Conservation (phyloP, 2,329 filamentous ascomycete genomes). For the Talaromyces funiculosus region DNA sequence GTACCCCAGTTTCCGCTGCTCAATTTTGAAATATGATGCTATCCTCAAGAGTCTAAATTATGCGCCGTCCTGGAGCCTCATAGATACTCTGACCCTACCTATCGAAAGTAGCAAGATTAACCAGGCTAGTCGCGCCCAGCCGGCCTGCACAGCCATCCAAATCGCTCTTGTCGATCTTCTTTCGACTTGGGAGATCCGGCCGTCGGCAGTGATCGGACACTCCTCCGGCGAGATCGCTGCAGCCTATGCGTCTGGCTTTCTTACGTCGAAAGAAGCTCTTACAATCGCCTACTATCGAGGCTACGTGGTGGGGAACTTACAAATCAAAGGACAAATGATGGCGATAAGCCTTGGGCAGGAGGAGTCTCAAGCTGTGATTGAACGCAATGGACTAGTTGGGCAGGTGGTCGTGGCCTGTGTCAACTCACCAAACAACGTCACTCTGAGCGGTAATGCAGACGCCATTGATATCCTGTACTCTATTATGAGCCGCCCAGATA, state of each 20-base stretch:
- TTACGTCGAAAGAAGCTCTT: background rate
- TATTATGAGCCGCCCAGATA: too few species aligned
- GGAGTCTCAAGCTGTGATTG: too few species aligned
- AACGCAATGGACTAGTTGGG: too few species aligned
- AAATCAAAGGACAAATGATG: background rate
- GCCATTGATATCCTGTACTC: too few species aligned
- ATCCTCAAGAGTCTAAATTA: background rate
- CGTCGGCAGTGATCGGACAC: constrained; percentile 8
- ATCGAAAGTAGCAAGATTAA: background rate
- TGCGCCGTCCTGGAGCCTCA: background rate
- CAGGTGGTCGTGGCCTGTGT: too few species aligned
- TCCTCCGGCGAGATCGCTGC: constrained; percentile 15
- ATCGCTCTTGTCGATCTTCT: constrained; percentile 13
- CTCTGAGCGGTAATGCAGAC: too few species aligned
- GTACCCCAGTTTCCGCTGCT: background rate
- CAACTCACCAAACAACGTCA: too few species aligned
- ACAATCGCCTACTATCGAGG: background rate
- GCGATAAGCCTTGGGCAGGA: background rate
- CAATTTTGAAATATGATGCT: background rate
- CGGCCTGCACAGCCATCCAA: constrained; percentile 15
- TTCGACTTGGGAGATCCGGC: background rate
- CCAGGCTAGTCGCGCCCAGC: constrained; percentile 14
- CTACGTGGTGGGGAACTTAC: constrained; percentile 23
- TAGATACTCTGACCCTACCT: background rate
- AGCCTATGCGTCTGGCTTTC: background rate